These are phyloP conservation scores for Phyllosticta capitalensis DNA, from an alignment of 2,329 filamentous ascomycete species.

Conservation along the genomic window DNA sequence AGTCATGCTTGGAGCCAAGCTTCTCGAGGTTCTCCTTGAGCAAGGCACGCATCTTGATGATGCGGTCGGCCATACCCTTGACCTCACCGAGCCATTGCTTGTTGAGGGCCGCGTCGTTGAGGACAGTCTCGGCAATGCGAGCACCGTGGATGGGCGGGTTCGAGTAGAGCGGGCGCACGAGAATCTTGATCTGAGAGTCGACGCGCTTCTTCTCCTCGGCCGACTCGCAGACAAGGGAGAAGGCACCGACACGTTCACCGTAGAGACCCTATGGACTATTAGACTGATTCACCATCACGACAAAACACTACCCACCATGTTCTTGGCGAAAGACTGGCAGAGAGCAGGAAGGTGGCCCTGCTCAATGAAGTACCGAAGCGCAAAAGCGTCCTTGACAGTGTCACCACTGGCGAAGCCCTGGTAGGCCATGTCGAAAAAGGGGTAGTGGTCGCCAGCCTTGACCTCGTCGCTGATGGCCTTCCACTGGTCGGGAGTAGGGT, in stretches of 20 bases:
- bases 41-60: conserved; percentile 94
- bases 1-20: conserved; percentile 92
- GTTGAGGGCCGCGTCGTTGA: conserved; percentile 77
- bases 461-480: conserved; percentile 77
- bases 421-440: conserved; percentile 99
- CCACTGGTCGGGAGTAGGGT: conserved; percentile 90
- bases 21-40: conserved; percentile 93
- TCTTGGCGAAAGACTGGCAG: conserved; percentile 95
- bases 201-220: conserved; percentile 90
- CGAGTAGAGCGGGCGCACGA: conserved; percentile 93
- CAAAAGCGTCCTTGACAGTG: conserved; percentile 86
- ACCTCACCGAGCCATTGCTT: conserved; percentile 93
- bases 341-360: conserved; percentile 83
- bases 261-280: conserved; percentile 65
- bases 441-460: conserved; percentile 78
- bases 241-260: conserved; percentile 93
- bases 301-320: conserved; percentile 59
- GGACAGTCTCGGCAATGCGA: conserved; percentile 83
- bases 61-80: conserved; percentile 97
- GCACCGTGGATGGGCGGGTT: conserved; percentile 97
- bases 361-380: conserved; percentile 85
- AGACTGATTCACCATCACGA: conserved; percentile 3
- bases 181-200: conserved; percentile 96
- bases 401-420: conserved; percentile 94
- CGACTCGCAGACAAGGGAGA: conserved; percentile 80